Conservation (phyloP, 768 basidiomycete genomes). For the Mycena alexandri region DNA sequence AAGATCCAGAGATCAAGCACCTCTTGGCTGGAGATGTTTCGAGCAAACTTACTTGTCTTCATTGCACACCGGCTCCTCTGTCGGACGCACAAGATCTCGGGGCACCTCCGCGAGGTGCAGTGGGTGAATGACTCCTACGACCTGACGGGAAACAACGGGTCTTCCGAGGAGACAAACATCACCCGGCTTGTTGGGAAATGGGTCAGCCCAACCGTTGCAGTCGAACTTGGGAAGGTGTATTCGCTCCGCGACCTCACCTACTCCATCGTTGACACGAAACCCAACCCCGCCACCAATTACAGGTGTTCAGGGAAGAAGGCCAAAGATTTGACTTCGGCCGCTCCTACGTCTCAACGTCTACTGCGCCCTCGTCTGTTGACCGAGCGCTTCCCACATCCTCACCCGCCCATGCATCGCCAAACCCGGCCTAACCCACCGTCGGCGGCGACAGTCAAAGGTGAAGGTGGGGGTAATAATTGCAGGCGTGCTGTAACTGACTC, state of each 20-base stretch:
- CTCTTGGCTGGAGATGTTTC: too few species aligned
- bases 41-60: slow-evolving; percentile 68
- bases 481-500: too few species aligned
- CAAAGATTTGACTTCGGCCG: slow-evolving; percentile 42
- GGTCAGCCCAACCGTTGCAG: slow-evolving; percentile 77
- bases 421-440: too few species aligned
- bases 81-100: slow-evolving; percentile 64
- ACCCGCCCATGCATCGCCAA: slow-evolving; percentile 53
- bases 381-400: slow-evolving; percentile 58
- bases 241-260: slow-evolving; percentile 71
- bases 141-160: slow-evolving; percentile 81
- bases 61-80: slow-evolving; percentile 60
- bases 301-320: slow-evolving; percentile 71
- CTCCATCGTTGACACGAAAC: slow-evolving; percentile 75
- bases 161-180: slow-evolving; percentile 66
- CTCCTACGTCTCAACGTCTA: slow-evolving; percentile 42
- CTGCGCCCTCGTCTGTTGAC: slow-evolving; percentile 39
- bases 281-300: slow-evolving; percentile 84
- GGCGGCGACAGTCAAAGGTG: too few species aligned
- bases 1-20: too few species aligned
- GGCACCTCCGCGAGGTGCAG: slow-evolving; percentile 86
- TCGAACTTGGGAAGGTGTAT: slow-evolving; percentile 78
- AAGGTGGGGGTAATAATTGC: too few species aligned
- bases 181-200: slow-evolving; percentile 92
- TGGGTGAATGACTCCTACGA: slow-evolving; percentile 90